These are phyloP conservation scores for Schizosaccharomyces cryophilus DNA, from an alignment of 805 yeast genomes.

Conservation along the genomic window DNA sequence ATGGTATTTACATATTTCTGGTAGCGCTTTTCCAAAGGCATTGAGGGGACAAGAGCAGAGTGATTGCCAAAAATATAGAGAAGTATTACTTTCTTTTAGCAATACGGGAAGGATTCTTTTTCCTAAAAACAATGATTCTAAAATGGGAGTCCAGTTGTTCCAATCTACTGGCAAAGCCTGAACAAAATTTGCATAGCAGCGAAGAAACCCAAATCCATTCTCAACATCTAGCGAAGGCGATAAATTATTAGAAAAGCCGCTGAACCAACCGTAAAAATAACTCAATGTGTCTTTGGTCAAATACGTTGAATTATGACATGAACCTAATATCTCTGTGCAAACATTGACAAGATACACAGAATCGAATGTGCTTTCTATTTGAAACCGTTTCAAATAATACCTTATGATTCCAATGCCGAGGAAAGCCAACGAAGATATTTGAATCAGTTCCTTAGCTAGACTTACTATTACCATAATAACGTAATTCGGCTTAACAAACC, in stretches of 20 bases:
- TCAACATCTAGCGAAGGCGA: neutral
- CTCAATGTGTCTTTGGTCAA: neutral
- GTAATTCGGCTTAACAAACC: neutral
- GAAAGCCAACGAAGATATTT: neutral
- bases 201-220: neutral
- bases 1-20: neutral
- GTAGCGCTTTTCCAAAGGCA: neutral
- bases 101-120: neutral
- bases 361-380: neutral
- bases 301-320: neutral
- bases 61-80: neutral
- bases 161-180: neutral
- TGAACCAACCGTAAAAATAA: neutral
- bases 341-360: neutral
- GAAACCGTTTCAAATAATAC: neutral
- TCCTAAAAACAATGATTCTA: neutral
- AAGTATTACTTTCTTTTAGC: neutral
- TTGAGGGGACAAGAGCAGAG: neutral
- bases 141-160: neutral
- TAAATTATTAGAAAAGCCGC: neutral
- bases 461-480: neutral
- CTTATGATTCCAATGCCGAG: neutral
- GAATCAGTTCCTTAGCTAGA: neutral
- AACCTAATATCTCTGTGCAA: neutral
- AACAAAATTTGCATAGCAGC: neutral